A percentile compares a stretch with the other conserved stretches of the same genome.
Evolutionary conservation across 1,139 yeast species (phyloP).

Genomic region (Nakaseomyces bracarensis): DNA sequence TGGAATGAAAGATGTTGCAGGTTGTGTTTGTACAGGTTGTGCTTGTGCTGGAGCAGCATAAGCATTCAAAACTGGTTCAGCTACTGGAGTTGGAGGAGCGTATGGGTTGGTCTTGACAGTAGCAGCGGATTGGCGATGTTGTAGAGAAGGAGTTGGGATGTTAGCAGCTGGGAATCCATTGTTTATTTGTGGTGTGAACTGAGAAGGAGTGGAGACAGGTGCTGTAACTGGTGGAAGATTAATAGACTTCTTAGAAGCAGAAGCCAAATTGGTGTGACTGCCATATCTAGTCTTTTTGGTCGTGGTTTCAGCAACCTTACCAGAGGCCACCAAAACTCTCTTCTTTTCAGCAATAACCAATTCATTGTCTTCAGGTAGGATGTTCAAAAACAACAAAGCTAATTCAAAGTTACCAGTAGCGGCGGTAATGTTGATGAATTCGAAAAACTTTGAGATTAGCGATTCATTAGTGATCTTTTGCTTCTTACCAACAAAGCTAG

Average conservation of each 20-base stretch:
- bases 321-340: constrained; percentile 62
- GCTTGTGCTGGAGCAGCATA: constrained; percentile 12
- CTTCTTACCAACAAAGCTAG: constrained; percentile 46
- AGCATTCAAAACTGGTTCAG: constrained; percentile 8
- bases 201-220: constrained; percentile 18
- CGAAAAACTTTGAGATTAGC: constrained; percentile 37
- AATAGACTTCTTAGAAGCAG: constrained; percentile 11
- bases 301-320: constrained; percentile 15
- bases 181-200: constrained; percentile 33
- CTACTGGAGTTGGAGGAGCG: constrained; percentile 19
- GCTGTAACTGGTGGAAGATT: constrained; percentile 12
- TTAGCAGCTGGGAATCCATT: constrained; percentile 9
- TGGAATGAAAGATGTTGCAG: constrained; percentile 17
- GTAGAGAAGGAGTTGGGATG: constrained; percentile 9
- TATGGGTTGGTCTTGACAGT: constrained; percentile 24
- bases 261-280: constrained; percentile 6
- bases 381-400: constrained; percentile 60
- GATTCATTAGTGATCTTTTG: constrained; percentile 32
- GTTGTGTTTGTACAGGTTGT: constrained; percentile 14
- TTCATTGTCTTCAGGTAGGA: constrained; percentile 59
- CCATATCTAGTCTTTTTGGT: constrained; percentile 13
- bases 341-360: constrained; percentile 63
- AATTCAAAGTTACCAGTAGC: constrained; percentile 78
- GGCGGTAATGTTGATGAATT: constrained; percentile 73
- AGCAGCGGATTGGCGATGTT: constrained; percentile 9